Base-by-base conservation (phyloP, 345 rosid genomes). In the Pseudoturritis turrita region DNA sequence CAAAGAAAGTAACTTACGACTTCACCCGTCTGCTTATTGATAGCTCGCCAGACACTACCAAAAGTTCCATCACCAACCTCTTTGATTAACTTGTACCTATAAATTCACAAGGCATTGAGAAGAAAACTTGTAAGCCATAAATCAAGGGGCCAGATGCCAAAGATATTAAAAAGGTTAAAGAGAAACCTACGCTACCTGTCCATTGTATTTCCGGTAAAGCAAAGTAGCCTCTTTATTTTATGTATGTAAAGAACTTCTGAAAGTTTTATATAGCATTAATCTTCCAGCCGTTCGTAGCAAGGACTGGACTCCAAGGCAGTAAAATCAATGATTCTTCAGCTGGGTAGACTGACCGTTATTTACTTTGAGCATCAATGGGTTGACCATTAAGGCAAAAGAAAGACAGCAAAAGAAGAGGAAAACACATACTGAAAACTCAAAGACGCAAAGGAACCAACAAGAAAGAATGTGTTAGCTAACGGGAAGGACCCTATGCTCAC, bases 11-110 rank as follows among this genome's bases (percentile, higher is more conserved):
- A 65, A 83, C 96, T 75, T 79, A 95, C 99, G 57, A 89, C 92
- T 89, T 95, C 99, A 77, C 97, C 97, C 66, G 98, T 79, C 67
- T 82, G 91, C 86, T 83, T 92, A 81, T 83, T 79, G 78, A 89
- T 87, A 39, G 94, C 99, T 72, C 87, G 87, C 96, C 98, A 88
- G 23, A 95, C 99, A 79, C 76, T 88, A 64, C 98, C 99, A 84
- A 92, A 95, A 13, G 99, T 86, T 73, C 99, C 99, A 82, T 88
- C 94, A 66, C 99, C 99, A 76, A 91, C 92, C 82, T 92, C 97
- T 84, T 89, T 91, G 47, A 89, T 85, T 80, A 95, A 83, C 84
- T 86, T 88, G 88, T 91, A 95, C 84, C 99, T 95, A 45, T 12
- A n/a, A 41, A 40, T 10, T 22, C 60, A 52, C 4, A 69, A 58